These are phyloP conservation scores for Kodamaea sp. DNA, from an alignment of 1,139 yeast species.

Conservation along the genomic window DNA sequence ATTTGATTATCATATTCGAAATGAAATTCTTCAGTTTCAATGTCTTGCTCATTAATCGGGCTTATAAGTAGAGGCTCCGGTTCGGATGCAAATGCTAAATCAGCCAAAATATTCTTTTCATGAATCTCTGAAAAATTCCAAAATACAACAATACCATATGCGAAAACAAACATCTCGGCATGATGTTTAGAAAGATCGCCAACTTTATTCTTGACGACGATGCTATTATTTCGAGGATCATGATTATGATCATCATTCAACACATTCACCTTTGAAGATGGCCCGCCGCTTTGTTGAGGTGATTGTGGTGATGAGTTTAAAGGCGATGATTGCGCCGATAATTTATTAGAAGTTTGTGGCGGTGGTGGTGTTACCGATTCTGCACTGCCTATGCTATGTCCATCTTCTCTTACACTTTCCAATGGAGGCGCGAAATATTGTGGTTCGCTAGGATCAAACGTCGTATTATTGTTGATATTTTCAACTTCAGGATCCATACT, in stretches of 20 bases:
- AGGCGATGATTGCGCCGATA: not conserved
- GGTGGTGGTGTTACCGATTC: slow-evolving; percentile 1
- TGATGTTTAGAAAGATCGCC: slow-evolving; percentile 62
- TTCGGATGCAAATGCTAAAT: slow-evolving; percentile 71
- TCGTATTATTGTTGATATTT: slow-evolving; percentile 31
- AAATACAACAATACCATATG: slow-evolving; percentile 91
- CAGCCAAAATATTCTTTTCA: slow-evolving; percentile 91
- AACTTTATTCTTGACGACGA: slow-evolving; percentile 3
- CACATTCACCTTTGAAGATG: not conserved
- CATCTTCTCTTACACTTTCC: slow-evolving; percentile 1
- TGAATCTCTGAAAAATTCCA: slow-evolving; percentile 95
- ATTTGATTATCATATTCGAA: slow-evolving; percentile 83
- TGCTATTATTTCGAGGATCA: slow-evolving; percentile 1
- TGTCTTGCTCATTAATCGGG: slow-evolving; percentile 83
- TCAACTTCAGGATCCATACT: slow-evolving; percentile 48
- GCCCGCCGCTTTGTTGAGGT: not conserved
- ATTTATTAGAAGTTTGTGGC: too few species aligned
- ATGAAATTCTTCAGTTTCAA: slow-evolving; percentile 92
- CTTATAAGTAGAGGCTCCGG: slow-evolving; percentile 54
- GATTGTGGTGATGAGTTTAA: slow-evolving; percentile 1
- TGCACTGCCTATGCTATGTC: slow-evolving; percentile 1
- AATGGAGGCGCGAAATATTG: slow-evolving; percentile 46
- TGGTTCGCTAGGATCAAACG: slow-evolving; percentile 49
- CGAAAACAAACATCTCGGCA: slow-evolving; percentile 87
- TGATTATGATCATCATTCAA: not conserved